Base-by-base conservation (phyloP, 441 rosid genomes). In the Gossypium laxum region DNA sequence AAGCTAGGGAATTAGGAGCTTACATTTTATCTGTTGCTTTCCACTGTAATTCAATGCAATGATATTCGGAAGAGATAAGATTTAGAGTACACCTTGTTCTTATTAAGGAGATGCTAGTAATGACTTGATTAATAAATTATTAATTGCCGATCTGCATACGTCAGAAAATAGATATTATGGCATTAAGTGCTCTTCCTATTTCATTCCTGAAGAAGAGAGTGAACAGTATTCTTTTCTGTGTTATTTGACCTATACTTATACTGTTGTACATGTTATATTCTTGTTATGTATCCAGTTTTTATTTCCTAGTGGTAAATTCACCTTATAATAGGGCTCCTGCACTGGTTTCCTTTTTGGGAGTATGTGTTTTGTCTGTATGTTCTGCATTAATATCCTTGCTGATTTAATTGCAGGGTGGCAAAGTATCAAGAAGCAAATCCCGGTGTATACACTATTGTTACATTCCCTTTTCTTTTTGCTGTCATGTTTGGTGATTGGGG, bases 401-500 rank as follows among this genome's bases (percentile, higher is more conserved):
- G n/a, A n/a, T 77, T 41, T 71, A 22, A 62, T 75, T 84, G 84
- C 91, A 95, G 99, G 74, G 89, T 95, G 81, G 98, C 98, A 18
- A 88, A 66, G 86, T 91, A 92, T 85, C 99, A 89, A 76, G 98
- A 92, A 84, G 97, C 91, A 68, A 95, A 95, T 82, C 98, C 99
- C 0, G 95, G 88, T 67, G 94, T 92, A 68, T 88, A 52, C 85
- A 92, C 97, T 2, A 72, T 95, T 30, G 76, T 91, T 65, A 92
- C 99, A 30, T 95, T 92, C 79, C 99, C 99, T 30, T 95, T 95
- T 75, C 98, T 95, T 73, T 95, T 95, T 65, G 99, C 99, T 58
- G 91, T 92, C 78, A 95, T 95, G 99, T 95, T 95, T 75, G 99
- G 99, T 77, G 99, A 95, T 70, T 95, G 98, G 99, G 98, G 99